phyloP scores from a whole-genome alignment of 805 yeast species.

The Wickerhamiella alocasiicola region DNA sequence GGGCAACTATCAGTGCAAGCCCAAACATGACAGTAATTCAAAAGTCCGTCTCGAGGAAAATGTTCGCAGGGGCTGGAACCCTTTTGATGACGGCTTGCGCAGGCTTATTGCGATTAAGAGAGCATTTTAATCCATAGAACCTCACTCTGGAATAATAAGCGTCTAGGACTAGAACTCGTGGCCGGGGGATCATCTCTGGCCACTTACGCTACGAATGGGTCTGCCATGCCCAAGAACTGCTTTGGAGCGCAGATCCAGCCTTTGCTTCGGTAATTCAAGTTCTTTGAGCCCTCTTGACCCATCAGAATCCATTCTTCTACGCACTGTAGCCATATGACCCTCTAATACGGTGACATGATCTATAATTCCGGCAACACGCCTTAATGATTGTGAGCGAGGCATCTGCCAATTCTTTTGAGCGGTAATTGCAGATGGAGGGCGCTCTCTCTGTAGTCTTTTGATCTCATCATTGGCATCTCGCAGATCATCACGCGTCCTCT shows the following conservation, averaged over 20 bases:
- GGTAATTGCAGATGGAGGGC: neutral
- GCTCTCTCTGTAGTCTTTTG: conserved; percentile 3
- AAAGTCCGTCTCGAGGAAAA: neutral
- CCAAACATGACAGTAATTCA: neutral
- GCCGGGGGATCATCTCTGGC: too few species aligned
- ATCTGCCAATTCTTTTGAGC: neutral
- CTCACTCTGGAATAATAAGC: too few species aligned
- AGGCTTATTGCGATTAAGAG: too few species aligned
- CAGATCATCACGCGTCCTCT: conserved; percentile 26
- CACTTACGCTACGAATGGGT: neutral
- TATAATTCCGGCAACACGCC: conserved; percentile 24
- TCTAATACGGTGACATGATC: conserved; percentile 23
- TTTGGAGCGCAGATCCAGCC: neutral
- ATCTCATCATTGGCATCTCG: conserved; percentile 27
- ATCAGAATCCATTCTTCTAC: conserved; percentile 4
- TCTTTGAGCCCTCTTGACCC: too few species aligned
- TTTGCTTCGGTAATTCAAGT: neutral
- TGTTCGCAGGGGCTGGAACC: neutral
- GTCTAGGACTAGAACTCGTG: too few species aligned
- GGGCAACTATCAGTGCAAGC: neutral
- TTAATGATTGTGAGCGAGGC: conserved; percentile 19
- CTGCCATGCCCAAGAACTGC: neutral
- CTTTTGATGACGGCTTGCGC: too few species aligned
- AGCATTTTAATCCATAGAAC: too few species aligned
- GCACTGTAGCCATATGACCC: conserved; percentile 21